These are phyloP conservation scores for Stagonosporopsis cucurbitacearum DNA, from an alignment of 2,329 filamentous ascomycete species.

Conservation along the genomic window DNA sequence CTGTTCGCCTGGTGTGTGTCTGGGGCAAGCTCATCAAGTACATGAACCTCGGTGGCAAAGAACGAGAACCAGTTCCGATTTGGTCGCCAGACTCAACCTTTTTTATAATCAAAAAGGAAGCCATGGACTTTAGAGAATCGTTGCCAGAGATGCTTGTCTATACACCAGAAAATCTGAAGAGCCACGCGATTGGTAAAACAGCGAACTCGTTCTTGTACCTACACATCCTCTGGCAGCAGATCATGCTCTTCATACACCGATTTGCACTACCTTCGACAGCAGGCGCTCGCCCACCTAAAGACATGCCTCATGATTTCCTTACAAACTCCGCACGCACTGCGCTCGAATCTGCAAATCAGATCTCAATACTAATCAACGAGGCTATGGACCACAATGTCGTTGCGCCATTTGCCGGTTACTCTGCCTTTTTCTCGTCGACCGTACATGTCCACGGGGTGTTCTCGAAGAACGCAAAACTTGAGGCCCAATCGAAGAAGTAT, in stretches of 20 bases:
- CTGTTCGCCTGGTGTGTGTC: slow-evolving; percentile 81
- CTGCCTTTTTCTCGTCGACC: slow-evolving; percentile 88
- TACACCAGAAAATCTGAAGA: slow-evolving; percentile 79
- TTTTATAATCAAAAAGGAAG: slow-evolving; percentile 70
- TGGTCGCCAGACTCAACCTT: slow-evolving; percentile 86
- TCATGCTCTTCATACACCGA: slow-evolving; percentile 86
- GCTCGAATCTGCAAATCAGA: slow-evolving; percentile 82
- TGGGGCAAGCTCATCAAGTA: slow-evolving; percentile 93
- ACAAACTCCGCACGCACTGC: slow-evolving; percentile 76
- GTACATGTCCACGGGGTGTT: slow-evolving; percentile 95
- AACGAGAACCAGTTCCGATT: slow-evolving; percentile 76
- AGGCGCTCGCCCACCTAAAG: slow-evolving; percentile 67
- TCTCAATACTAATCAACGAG: slow-evolving; percentile 83
- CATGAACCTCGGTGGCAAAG: slow-evolving; percentile 86
- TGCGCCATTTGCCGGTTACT: slow-evolving; percentile 93
- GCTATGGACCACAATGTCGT: slow-evolving; percentile 80
- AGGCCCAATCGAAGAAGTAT: slow-evolving; percentile 81
- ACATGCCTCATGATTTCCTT: slow-evolving; percentile 79
- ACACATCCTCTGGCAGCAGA: slow-evolving; percentile 89
- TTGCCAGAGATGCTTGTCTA: slow-evolving; percentile 78
- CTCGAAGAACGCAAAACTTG: slow-evolving; percentile 78
- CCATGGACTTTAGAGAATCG: slow-evolving; percentile 70
- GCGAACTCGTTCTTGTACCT: slow-evolving; percentile 93
- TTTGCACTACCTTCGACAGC: slow-evolving; percentile 78
- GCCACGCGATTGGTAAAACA: slow-evolving; percentile 82